Base-by-base conservation (phyloP, 306 rosid genomes). In the Pterocarpus santalinus region DNA sequence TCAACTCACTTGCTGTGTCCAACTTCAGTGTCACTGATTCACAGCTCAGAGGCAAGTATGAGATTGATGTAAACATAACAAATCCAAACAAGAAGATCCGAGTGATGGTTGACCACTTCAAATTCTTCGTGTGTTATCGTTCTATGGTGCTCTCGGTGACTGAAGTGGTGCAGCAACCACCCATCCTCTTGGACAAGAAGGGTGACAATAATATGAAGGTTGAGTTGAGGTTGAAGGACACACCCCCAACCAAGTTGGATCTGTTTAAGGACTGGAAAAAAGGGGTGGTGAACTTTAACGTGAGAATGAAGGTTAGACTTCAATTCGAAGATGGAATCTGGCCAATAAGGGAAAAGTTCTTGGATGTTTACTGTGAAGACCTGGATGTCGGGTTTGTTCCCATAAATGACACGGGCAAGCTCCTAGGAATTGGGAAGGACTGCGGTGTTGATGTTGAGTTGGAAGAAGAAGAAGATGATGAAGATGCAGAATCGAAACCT, bases 51-150 rank as follows among this genome's bases (percentile, higher is more conserved):
- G 65, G 77, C 1, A 33, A 8, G 61, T 73, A 56, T 16, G 67
- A 57, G 41, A 14, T 73, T 7, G 60, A 36, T 73, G 6, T 83
- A 8, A 66, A 35, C 41, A 32, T 79, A 34, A 73, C 32, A 73
- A 79, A 83, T 43, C 87, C 87, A 70, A 83, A 83, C 83, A 43
- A 79, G 76, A 83, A 78, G 72, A 1, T 79, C 3, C 15, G 38
- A 33, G 30, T 57, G 10, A 4, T 0, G 5, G 14, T 78, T 1
- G 65, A 78, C 47, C 11, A 15, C 46, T 64, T 83, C 43, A 1
- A 7, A 1, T 12, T 83, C 17, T 65, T 0, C 5, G 79, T 65
- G 39, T 9, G 4, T n/a, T 78, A 78, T 30, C 15, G 33, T 5
- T 5, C 34, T 3, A 30, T 53, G 57, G 2, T 2, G 58, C 56